Conservation (phyloP, 2,329 filamentous ascomycete genomes). For the Talaromyces sp. region DNA sequence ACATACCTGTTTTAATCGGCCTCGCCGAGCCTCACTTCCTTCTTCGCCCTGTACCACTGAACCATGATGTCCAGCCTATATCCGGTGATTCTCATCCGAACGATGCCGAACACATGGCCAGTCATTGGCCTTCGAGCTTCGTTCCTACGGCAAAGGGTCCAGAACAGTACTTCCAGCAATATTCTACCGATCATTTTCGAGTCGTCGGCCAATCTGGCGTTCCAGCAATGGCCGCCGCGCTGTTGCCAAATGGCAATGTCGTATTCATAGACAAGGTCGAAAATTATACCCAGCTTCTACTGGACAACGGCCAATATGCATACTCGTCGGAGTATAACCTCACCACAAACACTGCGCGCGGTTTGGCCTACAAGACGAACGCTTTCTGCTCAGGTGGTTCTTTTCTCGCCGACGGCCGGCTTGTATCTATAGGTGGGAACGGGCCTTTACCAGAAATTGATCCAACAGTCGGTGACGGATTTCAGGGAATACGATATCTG, state of each 20-base stretch:
- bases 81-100: not conserved
- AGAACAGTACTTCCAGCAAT: conserved; percentile 19
- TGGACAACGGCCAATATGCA: conserved; percentile 52
- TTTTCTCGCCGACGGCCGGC: conserved; percentile 54
- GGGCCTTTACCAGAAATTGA: conserved; percentile 52
- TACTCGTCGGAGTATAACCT: conserved; percentile 59
- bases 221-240: conserved; percentile 58
- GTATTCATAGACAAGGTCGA: conserved; percentile 61
- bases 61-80: not conserved
- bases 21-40: not conserved
- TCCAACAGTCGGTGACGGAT: conserved; percentile 55
- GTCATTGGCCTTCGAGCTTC: not conserved
- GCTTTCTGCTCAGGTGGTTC: conserved; percentile 58
- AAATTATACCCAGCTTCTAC: conserved; percentile 54
- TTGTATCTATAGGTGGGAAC: conserved; percentile 55
- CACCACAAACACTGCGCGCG: conserved; percentile 41
- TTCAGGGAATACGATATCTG: conserved; percentile 54
- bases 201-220: conserved; percentile 54
- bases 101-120: conserved; percentile 17
- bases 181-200: conserved; percentile 40
- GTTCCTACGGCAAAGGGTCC: not conserved
- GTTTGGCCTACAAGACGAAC: conserved; percentile 53
- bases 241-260: conserved; percentile 55
- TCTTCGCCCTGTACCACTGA: not conserved
- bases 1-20: not conserved